Evolutionary conservation across 108 stramenopile genomes (phyloP).

Genomic region (Nitzschia inconspicua): DNA sequence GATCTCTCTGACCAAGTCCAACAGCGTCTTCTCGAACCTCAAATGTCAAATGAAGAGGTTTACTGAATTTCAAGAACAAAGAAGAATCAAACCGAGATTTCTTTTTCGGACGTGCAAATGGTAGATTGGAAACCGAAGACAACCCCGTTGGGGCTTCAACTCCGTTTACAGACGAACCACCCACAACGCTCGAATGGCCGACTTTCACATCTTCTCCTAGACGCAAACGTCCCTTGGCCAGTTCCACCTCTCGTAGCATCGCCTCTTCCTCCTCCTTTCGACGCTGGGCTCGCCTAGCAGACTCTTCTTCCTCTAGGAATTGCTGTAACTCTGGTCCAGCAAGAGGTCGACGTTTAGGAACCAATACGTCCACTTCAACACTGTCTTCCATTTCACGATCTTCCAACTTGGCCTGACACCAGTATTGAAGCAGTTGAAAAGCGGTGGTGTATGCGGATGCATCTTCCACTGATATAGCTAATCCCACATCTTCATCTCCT

Average conservation of each 20-base stretch:
- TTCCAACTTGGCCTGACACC: constrained; percentile 74
- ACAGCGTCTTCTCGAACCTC: constrained; percentile 79
- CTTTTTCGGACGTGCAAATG: constrained; percentile 44
- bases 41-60: constrained; percentile 86
- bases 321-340: constrained; percentile 59
- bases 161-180: neutral
- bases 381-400: constrained; percentile 85
- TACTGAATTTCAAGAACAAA: constrained; percentile 88
- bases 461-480: constrained; percentile 32
- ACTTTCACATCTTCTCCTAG: constrained; percentile 60
- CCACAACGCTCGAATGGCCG: neutral
- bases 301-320: constrained; percentile 76
- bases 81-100: constrained; percentile 84
- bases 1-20: constrained; percentile 82
- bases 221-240: constrained; percentile 71
- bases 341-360: constrained; percentile 63
- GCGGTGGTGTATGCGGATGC: constrained; percentile 57
- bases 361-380: constrained; percentile 65
- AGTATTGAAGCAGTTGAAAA: constrained; percentile 70
- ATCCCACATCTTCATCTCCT: constrained; percentile 29
- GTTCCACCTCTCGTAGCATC: constrained; percentile 82
- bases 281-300: constrained; percentile 33
- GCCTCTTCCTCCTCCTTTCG: constrained; percentile 68
- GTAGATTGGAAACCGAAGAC: constrained; percentile 6
- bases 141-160: neutral